Evolutionary conservation across 2,329 filamentous ascomycete species (phyloP), one percentile per base, ranked within the genome.

Genomic region (Pseudocercospora ulei): DNA sequence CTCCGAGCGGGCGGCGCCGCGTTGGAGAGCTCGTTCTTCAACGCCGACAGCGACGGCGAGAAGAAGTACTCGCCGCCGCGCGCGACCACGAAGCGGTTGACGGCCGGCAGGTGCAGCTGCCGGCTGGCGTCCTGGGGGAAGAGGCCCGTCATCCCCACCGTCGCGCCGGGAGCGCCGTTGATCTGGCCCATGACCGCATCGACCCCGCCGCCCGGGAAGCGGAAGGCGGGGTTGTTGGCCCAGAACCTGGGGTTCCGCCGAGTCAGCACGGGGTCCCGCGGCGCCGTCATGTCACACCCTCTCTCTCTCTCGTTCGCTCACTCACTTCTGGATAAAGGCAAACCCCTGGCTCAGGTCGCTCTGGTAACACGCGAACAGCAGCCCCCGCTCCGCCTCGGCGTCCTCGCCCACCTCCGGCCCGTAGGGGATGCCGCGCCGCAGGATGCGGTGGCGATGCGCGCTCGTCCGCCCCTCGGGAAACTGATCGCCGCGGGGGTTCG

Each of bases 1-100:
- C 17, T 43, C 36, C 25, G 7, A 7, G 30, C 44, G 11, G 20
- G 14, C 24, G 19, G 18, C 14, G 35, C 37, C 7, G 53, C 52
- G 29, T 39, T 44, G 7, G 50, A 41, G 36, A 55, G 18, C 14
- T 46, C 43, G 1, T 39, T 45, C 30, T n/a, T 51, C 24, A 53
- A 20, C 7, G 50, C 48, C 26, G 53, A 37, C 26, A 68, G 59
- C 2, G 62, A 65, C 4, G 66, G 65, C 14, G 62, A 58, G 48
- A 68, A 68, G 55, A 68, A 67, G 38, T 68, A 68, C 40, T 68
- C 65, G 3, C 66, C 66, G 8, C 65, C 66, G 17, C 52, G 58
- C 0, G 62, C 56, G 20, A 64, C 49, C 2, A 68, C 65, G 60
- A 66, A 68, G 35, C 52, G 51, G 29, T 49, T 45, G 22, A 53